Conservation (phyloP, 306 rosid genomes). For the Dryas octopetala region DNA sequence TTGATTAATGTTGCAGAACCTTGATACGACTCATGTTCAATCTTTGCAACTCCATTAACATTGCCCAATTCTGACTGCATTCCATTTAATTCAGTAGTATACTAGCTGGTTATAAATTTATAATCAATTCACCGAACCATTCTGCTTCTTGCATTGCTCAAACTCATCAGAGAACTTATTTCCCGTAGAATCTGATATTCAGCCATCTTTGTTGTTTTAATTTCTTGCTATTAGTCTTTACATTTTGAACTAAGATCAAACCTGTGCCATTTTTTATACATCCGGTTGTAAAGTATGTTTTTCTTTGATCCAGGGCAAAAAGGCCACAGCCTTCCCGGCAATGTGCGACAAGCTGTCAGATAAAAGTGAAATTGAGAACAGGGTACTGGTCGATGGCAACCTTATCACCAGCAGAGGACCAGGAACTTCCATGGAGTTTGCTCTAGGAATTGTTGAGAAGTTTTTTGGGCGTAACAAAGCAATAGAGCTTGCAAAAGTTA, state of each 20-base stretch:
- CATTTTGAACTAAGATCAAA: not conserved
- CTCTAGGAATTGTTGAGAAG: conserved; percentile 78
- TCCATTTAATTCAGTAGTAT: not conserved
- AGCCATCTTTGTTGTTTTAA: not conserved
- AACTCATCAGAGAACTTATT: not conserved
- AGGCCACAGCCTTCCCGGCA: conserved; percentile 84
- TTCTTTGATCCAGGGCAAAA: conserved; percentile 52
- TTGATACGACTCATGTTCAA: not conserved
- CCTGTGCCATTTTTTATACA: not conserved
- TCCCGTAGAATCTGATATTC: not conserved
- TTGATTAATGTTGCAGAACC: not conserved
- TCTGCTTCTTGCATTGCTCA: not conserved
- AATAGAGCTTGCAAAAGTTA: conserved; percentile 52
- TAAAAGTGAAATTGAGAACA: conserved; percentile 65
- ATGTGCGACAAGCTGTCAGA: conserved; percentile 66
- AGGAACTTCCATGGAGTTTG: conserved; percentile 77
- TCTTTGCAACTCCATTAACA: not conserved
- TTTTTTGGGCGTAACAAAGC: conserved; percentile 61
- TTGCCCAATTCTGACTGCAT: not conserved
- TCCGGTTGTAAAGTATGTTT: conserved; percentile 11
- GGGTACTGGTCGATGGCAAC: conserved; percentile 82
- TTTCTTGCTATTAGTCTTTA: not conserved
- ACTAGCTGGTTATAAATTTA: not conserved
- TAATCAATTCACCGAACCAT: not conserved
- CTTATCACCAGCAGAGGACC: conserved; percentile 92